phyloP scores from a whole-genome alignment of 2,329 filamentous ascomycete species.

The Penicillium sp. region DNA sequence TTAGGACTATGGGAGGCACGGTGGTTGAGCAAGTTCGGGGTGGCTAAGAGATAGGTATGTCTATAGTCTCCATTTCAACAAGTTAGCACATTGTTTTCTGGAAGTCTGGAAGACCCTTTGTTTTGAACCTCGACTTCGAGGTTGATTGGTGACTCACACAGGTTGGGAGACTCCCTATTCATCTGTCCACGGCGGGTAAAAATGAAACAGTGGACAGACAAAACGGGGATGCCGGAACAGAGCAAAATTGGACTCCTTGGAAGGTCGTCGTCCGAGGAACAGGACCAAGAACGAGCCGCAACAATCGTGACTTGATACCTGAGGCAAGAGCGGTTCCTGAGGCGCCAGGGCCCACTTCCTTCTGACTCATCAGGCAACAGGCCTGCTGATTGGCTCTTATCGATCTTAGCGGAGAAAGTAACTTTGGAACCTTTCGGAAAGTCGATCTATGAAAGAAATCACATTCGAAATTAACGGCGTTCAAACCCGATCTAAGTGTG shows the following conservation, averaged over 20 bases:
- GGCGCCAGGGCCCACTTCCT: constrained; percentile 20
- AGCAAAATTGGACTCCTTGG: constrained; percentile 24
- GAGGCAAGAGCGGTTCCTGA: constrained; percentile 32
- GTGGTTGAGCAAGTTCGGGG: background rate
- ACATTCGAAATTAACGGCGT: no score
- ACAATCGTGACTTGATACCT: constrained; percentile 20
- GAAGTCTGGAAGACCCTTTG: constrained; percentile 6
- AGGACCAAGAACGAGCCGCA: constrained; percentile 25
- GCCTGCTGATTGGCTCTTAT: constrained; percentile 10
- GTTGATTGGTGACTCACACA: constrained; percentile 27
- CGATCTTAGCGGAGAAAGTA: background rate
- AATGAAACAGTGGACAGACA: constrained; percentile 16
- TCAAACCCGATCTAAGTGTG: no score
- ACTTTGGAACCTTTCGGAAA: background rate
- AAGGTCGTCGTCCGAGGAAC: constrained; percentile 38
- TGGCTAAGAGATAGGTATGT: constrained; percentile 11
- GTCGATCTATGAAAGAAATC: constrained; percentile 2
- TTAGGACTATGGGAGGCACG: background rate
- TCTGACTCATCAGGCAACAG: constrained; percentile 13
- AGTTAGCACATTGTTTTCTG: constrained; percentile 8
- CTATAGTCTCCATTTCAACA: background rate
- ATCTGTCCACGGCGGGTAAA: constrained; percentile 13
- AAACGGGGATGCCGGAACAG: constrained; percentile 21
- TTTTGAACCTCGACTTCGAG: constrained; percentile 4
- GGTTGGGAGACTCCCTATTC: constrained; percentile 20